Evolutionary conservation across 176 grass and related monocot genomes (phyloP).

Genomic region (Saccharum spontaneum): DNA sequence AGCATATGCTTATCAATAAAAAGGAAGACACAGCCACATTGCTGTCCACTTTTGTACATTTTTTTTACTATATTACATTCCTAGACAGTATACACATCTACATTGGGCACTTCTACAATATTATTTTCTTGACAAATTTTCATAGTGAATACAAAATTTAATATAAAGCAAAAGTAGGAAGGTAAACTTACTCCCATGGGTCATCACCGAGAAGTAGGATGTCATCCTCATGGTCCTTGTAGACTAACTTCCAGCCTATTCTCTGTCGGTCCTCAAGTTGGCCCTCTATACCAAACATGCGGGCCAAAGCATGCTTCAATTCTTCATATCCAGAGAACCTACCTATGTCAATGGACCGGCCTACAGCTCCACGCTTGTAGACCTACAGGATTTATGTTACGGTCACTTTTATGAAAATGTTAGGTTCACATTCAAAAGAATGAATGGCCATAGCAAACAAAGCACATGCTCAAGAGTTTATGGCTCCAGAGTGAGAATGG

Average conservation of each 20-base stretch:
- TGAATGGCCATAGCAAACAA: conserved; percentile 2
- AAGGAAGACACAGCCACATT: neutral
- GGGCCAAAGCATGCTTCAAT: conserved; percentile 87
- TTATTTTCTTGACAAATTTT: neutral
- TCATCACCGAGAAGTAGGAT: conserved; percentile 94
- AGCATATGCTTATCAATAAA: neutral
- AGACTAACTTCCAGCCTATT: conserved; percentile 99
- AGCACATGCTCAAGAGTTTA: conserved; percentile 35
- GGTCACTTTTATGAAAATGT: neutral
- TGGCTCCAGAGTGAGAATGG: conserved; percentile 24
- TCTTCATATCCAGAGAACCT: conserved; percentile 88
- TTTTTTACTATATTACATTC: conserved; percentile 17
- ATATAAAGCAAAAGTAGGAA: neutral
- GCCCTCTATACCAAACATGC: conserved; percentile 99
- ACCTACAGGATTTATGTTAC: conserved; percentile 57
- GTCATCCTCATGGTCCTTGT: conserved; percentile 91
- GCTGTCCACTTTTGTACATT: neutral
- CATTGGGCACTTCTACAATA: neutral
- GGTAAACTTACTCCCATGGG: conserved; percentile 93
- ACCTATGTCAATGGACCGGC: conserved; percentile 87
- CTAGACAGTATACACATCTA: neutral
- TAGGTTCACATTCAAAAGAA: conserved; percentile 31
- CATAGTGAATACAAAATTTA: neutral
- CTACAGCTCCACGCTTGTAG: conserved; percentile 96
- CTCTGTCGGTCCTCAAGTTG: conserved; percentile 89